Base-by-base conservation (phyloP, 1,284 basidiomycete species). In the Schizophyllum amplum region DNA sequence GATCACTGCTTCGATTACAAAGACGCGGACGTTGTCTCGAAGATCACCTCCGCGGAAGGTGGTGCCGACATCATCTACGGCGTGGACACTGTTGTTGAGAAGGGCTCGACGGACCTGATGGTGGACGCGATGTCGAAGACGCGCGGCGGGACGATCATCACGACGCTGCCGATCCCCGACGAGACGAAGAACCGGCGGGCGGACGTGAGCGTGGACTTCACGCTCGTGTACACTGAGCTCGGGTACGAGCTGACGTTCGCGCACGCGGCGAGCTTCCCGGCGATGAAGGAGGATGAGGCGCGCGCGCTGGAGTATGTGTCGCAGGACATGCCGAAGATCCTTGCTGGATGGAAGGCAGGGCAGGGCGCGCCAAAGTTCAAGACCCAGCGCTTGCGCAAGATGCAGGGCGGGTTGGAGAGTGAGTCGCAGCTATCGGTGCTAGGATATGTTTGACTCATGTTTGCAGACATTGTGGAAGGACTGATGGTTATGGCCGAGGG, bases 1-100 rank as follows among this genome's bases (percentile, higher is more conserved):
- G 68, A 71, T 50, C 64, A 63, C 6, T 68, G 71, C 5, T 71
- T 77, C 62, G 69, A 74, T 60, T 69, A 68, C 57, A 52, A 59
- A 22, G 69, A 67, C 53, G 57, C 65, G 17, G 61, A 66, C 21
- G 62, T 64, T 17, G 54, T 59, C 4, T 46, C 53, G 4, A 64
- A 67, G 55, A 60, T 9, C 64, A 62, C 3, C 20, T 53, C 56
- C 7, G 51, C 55, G 21, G 60, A 63, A 2, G 55, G 56, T 2
- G 49, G 48, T 24, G 57, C 52, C 6, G 33, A 9, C 33, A 42
- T 42, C 33, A 42, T 42, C 33, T 42, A 42, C 33, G 33, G 33
- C 33, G 53, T 57, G 47, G 56, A 52, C 52, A 33, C 56, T 4
- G 22, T 51, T 25, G 56, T 42, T 51, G 52, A 50, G 20, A 49